Base-by-base conservation (phyloP, 495 filamentous ascomycete genomes). In the Hypoxylon trugodes region DNA sequence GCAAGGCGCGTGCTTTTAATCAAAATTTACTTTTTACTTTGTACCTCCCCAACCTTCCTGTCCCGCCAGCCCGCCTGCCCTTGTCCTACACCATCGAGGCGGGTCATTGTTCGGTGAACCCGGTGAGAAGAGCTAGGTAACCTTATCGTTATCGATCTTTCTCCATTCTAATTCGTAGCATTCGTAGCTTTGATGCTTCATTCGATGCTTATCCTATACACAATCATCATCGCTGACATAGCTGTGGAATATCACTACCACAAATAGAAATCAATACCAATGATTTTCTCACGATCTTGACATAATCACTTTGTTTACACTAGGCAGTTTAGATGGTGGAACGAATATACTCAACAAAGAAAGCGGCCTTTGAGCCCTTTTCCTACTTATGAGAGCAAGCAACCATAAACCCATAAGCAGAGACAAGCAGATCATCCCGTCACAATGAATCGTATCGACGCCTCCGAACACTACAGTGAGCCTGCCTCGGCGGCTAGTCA, bases 361-460 rank as follows among this genome's bases (percentile, higher is more conserved):
- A 45, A 26, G 30, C 25, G 56, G 56, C 42, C 45, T 41, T 4
- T 19, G 30, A 56, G 47, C 52, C 54, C 45, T 52, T 49, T 41
- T 13, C 33, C 19, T 18, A 38, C 35, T 24, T 35, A 52, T 52
- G 48, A 18, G 19, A 38, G 24, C 37, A 52, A 8, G 18, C 15
- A 40, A 40, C 33, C 1, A 40, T 6, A 2, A 52, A 33, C 18
- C 35, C 25, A 52, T 13, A n/a, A n/a, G n/a, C n/a, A n/a, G n/a
- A n/a, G n/a, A n/a, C n/a, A n/a, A n/a, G 22, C 24, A 18, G 6
- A 41, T 10, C 12, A 45, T 10, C 41, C 24, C 21, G 66, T 59
- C 79, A 87, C 63, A 69, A 97, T 94, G 92, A 90, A 95, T 77
- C 84, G 86, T 49, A 89, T 97, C 70, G 93, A 97, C 79, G 92